Percentiles rank a stretch among this genome's conserved stretches.
Evolutionary conservation across 305 asterid genomes (phyloP).

Genomic region (Lippia alba): DNA sequence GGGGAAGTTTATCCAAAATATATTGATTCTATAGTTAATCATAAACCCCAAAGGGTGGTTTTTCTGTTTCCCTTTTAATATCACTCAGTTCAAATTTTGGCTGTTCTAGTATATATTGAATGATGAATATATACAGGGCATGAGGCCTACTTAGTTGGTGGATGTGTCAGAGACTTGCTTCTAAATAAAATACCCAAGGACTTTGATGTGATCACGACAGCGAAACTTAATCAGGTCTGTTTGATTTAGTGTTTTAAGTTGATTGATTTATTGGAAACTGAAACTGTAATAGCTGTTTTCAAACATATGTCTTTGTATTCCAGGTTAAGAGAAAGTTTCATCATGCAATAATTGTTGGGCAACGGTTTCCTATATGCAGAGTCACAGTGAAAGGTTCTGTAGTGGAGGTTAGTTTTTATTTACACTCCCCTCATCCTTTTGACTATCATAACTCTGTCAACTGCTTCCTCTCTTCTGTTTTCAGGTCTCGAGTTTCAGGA

Average conservation of each 20-base stretch:
- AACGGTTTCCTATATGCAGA: conserved; percentile 83
- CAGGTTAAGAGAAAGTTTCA: conserved; percentile 62
- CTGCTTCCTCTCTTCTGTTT: conserved; percentile 31
- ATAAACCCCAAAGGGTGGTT: conserved; percentile 13
- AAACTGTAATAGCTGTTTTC: conserved; percentile 26
- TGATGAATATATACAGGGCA: conserved; percentile 56
- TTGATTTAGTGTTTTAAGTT: conserved; percentile 29
- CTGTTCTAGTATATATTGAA: conserved; percentile 16
- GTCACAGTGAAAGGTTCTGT: conserved; percentile 58
- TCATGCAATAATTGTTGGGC: conserved; percentile 66
- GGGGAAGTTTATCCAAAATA: conserved; percentile 19
- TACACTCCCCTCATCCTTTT: conserved; percentile 7
- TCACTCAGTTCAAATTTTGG: conserved; percentile 8
- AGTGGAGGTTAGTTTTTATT: conserved; percentile 73
- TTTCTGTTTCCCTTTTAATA: conserved; percentile 15
- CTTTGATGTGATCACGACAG: conserved; percentile 87
- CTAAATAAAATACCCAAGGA: conserved; percentile 85
- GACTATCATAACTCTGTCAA: conserved; percentile 15
- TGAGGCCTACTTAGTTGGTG: conserved; percentile 93
- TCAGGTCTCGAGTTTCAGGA: conserved; percentile 90
- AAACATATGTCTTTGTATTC: conserved; percentile 13
- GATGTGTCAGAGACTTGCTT: conserved; percentile 91
- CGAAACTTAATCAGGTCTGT: conserved; percentile 65
- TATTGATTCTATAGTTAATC: conserved; percentile 2
- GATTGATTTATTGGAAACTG: conserved; percentile 24